Evolutionary conservation across 2,329 filamentous ascomycete genomes (phyloP).

Genomic region (Neonectria coccinea): DNA sequence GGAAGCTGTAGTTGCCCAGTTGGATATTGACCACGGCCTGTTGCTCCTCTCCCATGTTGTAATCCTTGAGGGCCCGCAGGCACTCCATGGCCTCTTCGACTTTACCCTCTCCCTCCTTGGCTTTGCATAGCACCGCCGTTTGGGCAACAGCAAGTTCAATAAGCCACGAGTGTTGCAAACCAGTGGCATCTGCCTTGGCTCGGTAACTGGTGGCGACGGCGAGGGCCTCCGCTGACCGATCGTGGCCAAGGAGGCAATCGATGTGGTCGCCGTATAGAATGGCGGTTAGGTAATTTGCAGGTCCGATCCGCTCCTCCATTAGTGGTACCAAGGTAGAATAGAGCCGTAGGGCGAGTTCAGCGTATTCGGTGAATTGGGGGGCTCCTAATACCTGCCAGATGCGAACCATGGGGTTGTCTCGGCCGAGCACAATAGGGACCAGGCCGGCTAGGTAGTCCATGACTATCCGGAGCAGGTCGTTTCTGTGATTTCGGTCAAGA

Average conservation of each 20-base stretch:
- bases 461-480: conserved; percentile 49
- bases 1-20: conserved; percentile 49
- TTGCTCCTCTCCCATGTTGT: conserved; percentile 48
- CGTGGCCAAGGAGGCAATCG: conserved; percentile 48
- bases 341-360: conserved; percentile 48
- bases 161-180: conserved; percentile 48
- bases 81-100: conserved; percentile 48
- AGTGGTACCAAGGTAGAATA: conserved; percentile 48
- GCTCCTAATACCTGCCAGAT: conserved; percentile 49
- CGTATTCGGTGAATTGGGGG: conserved; percentile 49
- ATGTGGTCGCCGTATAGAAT: conserved; percentile 52
- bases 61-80: conserved; percentile 46
- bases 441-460: conserved; percentile 48
- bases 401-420: conserved; percentile 46
- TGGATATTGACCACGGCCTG: conserved; percentile 49
- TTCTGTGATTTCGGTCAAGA: conserved; percentile 49
- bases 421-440: conserved; percentile 48
- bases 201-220: conserved; percentile 46
- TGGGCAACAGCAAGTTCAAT: conserved; percentile 49
- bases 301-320: conserved; percentile 47
- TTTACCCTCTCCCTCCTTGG: conserved; percentile 47
- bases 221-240: conserved; percentile 45
- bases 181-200: conserved; percentile 46
- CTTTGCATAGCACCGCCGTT: conserved; percentile 46
- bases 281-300: conserved; percentile 50